Base-by-base conservation (phyloP, 495 filamentous ascomycete species). In the Choiromyces venosus region DNA sequence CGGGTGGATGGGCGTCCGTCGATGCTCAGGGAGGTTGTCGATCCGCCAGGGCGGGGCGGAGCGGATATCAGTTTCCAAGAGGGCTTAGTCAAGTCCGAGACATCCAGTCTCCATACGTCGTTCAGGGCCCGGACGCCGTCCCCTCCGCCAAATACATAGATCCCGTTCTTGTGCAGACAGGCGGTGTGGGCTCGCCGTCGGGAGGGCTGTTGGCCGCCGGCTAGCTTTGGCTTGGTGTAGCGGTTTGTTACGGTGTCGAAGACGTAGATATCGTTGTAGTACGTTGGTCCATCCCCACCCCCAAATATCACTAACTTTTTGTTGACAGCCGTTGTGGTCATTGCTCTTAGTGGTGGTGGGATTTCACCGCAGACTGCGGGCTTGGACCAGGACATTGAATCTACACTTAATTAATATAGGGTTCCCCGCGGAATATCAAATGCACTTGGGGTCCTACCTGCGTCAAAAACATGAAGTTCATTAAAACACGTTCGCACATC, bases 181-280 rank as follows among this genome's bases (percentile, higher is more conserved):
- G 88, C 88, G 16, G 88, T 90, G 81, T 90, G 88, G 6, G 88
- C 88, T 35, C 88, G 81, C 37, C 88, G 83, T 71, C 85, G 86
- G 68, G 85, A 87, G 14, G 88, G 88, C n/a, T 66, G 67, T 65
- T 78, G 78, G 61, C 83, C 82, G 71, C 86, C 85, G 39, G 85
- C 76, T 69, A 90, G 86, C 42, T 84, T 84, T 66, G 88, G 87
- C 56, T 84, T 84, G 37, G 85, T 85, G 86, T 87, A 90, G 21
- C 87, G 84, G 77, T 87, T 87, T 77, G 87, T 90, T 73, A 88
- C 83, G 42, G 88, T 90, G 80, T 90, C 88, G 42, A 90, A 84
- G 56, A 90, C 87, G 80, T 89, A 90, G 33, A 90, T 86, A 77
- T 90, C 88, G 74, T 90, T 90, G 82, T 89, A 90, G 81, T 90